Percentiles rank a stretch among this genome's conserved stretches.
Evolutionary conservation across 331 rosid species (phyloP).

Genomic region (Phaseolus coccineus): DNA sequence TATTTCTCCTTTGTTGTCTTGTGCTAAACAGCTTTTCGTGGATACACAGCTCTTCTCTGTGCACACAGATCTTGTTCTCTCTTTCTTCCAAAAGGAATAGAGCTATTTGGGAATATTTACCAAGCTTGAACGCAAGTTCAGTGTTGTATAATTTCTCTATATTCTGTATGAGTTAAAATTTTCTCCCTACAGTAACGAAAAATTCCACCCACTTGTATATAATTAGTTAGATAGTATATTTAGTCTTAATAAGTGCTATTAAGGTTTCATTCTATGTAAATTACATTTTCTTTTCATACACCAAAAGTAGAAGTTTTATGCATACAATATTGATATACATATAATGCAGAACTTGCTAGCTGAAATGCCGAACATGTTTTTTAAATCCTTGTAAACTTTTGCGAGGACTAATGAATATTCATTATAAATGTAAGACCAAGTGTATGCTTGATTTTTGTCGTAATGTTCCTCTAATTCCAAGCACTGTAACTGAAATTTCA

Average conservation of each 20-base stretch:
- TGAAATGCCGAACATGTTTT: background rate
- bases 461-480: background rate
- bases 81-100: conserved; percentile 95
- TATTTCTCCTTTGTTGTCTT: conserved; percentile 34
- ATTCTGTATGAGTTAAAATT: conserved; percentile 37
- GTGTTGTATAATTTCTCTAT: conserved; percentile 50
- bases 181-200: conserved; percentile 32
- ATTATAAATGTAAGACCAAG: background rate
- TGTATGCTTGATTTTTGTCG: background rate
- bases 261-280: conserved; percentile 43
- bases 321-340: too few species aligned
- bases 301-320: conserved; percentile 24
- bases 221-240: conserved; percentile 34
- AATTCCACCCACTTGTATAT: conserved; percentile 47
- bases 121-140: conserved; percentile 66
- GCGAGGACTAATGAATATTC: background rate
- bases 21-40: conserved; percentile 75
- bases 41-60: conserved; percentile 97
- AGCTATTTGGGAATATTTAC: conserved; percentile 39
- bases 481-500: background rate
- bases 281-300: conserved; percentile 36
- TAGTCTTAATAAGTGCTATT: conserved; percentile 23
- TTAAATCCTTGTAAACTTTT: background rate
- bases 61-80: conserved; percentile 94
- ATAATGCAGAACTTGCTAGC: too few species aligned